Evolutionary conservation across 192 early-diverging fungal species (phyloP).

Genomic region (Umbelopsis sp.): DNA sequence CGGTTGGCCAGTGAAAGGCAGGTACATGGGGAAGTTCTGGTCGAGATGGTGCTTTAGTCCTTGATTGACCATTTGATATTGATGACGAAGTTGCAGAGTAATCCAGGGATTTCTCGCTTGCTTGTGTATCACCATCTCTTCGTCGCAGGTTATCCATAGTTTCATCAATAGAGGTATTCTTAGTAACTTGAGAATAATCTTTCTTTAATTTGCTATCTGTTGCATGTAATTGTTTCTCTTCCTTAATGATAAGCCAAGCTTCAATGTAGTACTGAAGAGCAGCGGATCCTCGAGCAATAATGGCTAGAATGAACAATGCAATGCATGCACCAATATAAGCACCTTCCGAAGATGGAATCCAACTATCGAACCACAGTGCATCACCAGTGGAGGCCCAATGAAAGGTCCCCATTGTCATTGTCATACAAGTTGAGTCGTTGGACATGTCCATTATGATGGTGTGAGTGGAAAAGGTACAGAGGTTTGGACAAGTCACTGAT

Average conservation of each 20-base stretch:
- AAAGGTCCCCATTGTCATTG: slow-evolving; percentile 39
- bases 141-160: background rate
- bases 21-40: slow-evolving; percentile 37
- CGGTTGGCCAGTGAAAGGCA: slow-evolving; percentile 46
- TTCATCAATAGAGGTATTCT: background rate
- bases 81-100: background rate
- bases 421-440: background rate
- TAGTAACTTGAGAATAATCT: background rate
- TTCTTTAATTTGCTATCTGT: background rate
- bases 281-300: slow-evolving; percentile 41
- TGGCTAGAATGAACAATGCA: slow-evolving; percentile 46
- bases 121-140: background rate
- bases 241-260: slow-evolving; percentile 35
- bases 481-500: background rate
- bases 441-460: slow-evolving; percentile 14
- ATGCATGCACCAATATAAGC: slow-evolving; percentile 50
- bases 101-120: slow-evolving; percentile 17
- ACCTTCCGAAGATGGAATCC: slow-evolving; percentile 44
- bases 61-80: background rate
- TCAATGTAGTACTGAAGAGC: slow-evolving; percentile 46
- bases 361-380: slow-evolving; percentile 43
- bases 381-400: slow-evolving; percentile 38
- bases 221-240: background rate
- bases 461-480: background rate
- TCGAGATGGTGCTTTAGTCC: slow-evolving; percentile 12